phyloP scores from a whole-genome alignment of 306 rosid species.

The Gleditsia sinensis region DNA sequence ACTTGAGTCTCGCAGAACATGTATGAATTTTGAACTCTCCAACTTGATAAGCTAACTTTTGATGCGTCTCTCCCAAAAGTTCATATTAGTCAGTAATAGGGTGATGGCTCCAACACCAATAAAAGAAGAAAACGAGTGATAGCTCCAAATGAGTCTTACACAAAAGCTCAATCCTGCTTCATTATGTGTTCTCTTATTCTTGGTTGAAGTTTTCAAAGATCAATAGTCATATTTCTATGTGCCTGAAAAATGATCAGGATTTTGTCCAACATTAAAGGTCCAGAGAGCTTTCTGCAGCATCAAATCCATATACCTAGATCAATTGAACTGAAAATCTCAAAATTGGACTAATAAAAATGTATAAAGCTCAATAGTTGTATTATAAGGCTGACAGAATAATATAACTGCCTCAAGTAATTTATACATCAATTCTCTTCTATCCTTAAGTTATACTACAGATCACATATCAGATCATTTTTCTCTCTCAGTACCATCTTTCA shows the following conservation, averaged over 20 bases:
- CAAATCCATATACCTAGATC: not conserved
- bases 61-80: too few species aligned
- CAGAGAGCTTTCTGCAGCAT: not conserved
- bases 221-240: not conserved
- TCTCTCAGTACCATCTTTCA: not conserved
- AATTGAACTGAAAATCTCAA: not conserved
- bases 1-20: too few species aligned
- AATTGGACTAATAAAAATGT: not conserved
- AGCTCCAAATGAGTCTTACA: not conserved
- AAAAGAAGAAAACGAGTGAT: too few species aligned
- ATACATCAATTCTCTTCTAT: not conserved
- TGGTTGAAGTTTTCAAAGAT: not conserved
- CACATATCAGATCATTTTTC: constrained; percentile 6
- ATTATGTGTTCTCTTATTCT: not conserved
- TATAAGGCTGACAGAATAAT: not conserved
- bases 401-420: not conserved
- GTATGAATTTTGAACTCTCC: too few species aligned
- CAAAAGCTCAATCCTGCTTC: too few species aligned
- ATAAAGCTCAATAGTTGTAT: constrained; percentile 2
- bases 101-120: too few species aligned
- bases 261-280: too few species aligned
- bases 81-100: too few species aligned
- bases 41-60: too few species aligned
- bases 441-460: not conserved
- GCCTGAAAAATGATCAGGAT: not conserved